phyloP scores from a whole-genome alignment of 805 yeast genomes.

The Gaillardinia entomophila region DNA sequence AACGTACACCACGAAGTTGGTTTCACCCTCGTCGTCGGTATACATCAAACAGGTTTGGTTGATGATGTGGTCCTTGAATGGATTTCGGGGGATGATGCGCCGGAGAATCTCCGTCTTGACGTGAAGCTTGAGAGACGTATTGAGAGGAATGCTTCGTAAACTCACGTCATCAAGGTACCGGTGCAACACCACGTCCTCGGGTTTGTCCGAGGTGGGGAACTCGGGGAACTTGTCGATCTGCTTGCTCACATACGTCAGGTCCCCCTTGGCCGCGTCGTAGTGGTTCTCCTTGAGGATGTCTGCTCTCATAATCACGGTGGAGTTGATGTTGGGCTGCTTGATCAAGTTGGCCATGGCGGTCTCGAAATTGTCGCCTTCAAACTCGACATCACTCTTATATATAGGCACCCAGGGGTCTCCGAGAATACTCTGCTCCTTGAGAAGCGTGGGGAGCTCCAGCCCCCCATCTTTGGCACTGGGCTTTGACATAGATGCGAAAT shows the following conservation, averaged over 20 bases:
- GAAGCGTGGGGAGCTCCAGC: too few relatives aligned
- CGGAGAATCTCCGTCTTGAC: constrained; percentile 59
- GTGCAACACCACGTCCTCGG: constrained; percentile 15
- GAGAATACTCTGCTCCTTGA: constrained; percentile 14
- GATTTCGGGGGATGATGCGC: constrained; percentile 86
- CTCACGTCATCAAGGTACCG: constrained; percentile 29
- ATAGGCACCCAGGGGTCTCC: constrained; percentile 64
- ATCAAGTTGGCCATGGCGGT: constrained; percentile 76
- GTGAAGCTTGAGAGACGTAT: constrained; percentile 14
- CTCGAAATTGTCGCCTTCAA: constrained; percentile 53
- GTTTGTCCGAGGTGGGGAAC: constrained; percentile 22
- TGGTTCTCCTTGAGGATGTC: constrained; percentile 59
- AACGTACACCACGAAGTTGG: constrained; percentile 61
- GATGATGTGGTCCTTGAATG: constrained; percentile 73
- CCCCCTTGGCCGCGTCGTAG: constrained; percentile 32
- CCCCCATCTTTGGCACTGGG: too few relatives aligned
- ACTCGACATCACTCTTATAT: constrained; percentile 44
- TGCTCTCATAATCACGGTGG: constrained; percentile 85
- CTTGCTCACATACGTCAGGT: constrained; percentile 21
- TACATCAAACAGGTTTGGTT: constrained; percentile 75
- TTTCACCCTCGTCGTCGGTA: constrained; percentile 17
- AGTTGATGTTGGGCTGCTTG: constrained; percentile 82
- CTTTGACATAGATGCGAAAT: too few relatives aligned
- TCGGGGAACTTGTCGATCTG: constrained; percentile 22
- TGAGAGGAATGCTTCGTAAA: constrained; percentile 24